A percentile compares a stretch with the other conserved stretches of the same genome.
phyloP scores from a whole-genome alignment of 192 early-diverging fungal species.

The Coemansia sp. region DNA sequence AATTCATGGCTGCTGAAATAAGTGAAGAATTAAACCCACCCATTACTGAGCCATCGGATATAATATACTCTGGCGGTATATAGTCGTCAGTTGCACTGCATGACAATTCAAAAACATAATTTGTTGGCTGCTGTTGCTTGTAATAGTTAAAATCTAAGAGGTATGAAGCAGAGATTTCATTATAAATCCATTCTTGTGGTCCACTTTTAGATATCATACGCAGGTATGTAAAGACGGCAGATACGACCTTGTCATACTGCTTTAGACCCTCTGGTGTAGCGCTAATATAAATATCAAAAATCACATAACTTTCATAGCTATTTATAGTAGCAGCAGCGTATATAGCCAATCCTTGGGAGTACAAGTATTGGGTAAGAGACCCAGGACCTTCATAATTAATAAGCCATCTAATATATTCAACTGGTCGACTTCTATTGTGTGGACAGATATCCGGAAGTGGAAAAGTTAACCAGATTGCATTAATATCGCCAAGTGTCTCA shows the following conservation, averaged over 20 bases:
- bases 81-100: too few species aligned
- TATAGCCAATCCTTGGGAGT: constrained; percentile 82
- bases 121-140: too few species aligned
- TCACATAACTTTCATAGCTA: background rate
- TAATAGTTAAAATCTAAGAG: too few species aligned
- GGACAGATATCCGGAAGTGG: constrained; percentile 73
- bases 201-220: constrained; percentile 14
- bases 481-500: constrained; percentile 72
- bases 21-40: too few species aligned
- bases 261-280: constrained; percentile 19
- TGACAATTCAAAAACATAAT: too few species aligned
- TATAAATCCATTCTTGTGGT: constrained; percentile 10
- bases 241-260: constrained; percentile 27
- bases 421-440: constrained; percentile 42
- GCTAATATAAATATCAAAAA: constrained; percentile 14
- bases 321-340: background rate
- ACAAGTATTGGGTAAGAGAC: constrained; percentile 76
- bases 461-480: constrained; percentile 68
- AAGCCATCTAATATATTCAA: constrained; percentile 47
- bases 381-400: constrained; percentile 82
- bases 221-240: constrained; percentile 24
- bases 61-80: too few species aligned
- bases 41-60: too few species aligned
- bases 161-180: too few species aligned
- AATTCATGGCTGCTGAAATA: too few species aligned